Conservation (phyloP, 2,329 filamentous ascomycete species). For the Cytospora leucostoma region DNA sequence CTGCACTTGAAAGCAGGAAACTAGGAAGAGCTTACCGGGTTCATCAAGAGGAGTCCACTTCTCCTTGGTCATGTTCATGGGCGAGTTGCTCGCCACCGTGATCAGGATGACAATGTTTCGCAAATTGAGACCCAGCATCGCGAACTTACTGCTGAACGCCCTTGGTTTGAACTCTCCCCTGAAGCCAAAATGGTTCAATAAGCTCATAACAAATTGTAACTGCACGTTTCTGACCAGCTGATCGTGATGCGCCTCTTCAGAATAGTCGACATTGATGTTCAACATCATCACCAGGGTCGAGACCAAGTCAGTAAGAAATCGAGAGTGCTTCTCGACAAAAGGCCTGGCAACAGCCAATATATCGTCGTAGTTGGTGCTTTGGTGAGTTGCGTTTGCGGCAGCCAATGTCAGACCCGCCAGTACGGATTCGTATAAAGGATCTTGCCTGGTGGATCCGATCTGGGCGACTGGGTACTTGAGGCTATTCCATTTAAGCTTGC, state of each 20-base stretch:
- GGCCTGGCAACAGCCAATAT: conserved; percentile 68
- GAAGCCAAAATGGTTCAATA: conserved; percentile 78
- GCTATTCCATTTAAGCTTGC: conserved; percentile 59
- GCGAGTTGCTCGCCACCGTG: conserved; percentile 61
- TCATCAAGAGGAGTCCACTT: conserved; percentile 64
- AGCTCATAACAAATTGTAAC: conserved; percentile 74
- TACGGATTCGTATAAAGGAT: conserved; percentile 56
- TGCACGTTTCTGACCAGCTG: conserved; percentile 71
- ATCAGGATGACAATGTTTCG: conserved; percentile 70
- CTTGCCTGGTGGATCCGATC: conserved; percentile 49
- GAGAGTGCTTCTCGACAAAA: conserved; percentile 44
- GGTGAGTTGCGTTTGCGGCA: conserved; percentile 48
- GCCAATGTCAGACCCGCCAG: conserved; percentile 62
- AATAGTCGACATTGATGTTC: conserved; percentile 78
- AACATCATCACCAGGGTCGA: conserved; percentile 69
- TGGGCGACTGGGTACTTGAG: conserved; percentile 53
- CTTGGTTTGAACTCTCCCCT: conserved; percentile 62
- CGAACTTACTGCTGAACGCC: conserved; percentile 70
- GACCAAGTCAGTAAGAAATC: conserved; percentile 63
- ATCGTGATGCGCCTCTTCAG: conserved; percentile 71
- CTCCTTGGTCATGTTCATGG: conserved; percentile 53
- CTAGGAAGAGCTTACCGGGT: conserved; percentile 48
- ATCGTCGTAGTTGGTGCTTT: conserved; percentile 64
- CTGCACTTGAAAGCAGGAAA: conserved; percentile 22
- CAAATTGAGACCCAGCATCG: conserved; percentile 73